Evolutionary conservation across 768 basidiomycete species (phyloP).

Genomic region (Naganishia vishniacii): DNA sequence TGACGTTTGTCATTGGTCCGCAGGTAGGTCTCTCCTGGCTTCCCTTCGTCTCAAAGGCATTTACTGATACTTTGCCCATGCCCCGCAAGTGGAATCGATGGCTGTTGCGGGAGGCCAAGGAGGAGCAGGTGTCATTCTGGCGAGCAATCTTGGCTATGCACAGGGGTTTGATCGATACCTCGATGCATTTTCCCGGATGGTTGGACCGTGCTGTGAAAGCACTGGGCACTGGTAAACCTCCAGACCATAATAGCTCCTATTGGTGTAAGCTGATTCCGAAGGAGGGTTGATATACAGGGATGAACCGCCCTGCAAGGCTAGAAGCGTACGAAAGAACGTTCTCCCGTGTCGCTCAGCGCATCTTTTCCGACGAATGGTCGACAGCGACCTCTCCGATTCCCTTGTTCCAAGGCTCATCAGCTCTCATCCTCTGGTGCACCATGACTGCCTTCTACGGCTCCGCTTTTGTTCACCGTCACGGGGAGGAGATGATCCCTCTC

Average conservation of each 20-base stretch:
- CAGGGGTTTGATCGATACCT: conserved; percentile 12
- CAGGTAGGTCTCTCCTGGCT: neutral
- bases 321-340: neutral
- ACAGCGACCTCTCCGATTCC: neutral
- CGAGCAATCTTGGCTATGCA: conserved; percentile 15
- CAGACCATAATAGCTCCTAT: too few species aligned
- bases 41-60: too few species aligned
- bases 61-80: neutral
- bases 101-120: conserved; percentile 8
- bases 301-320: conserved; percentile 8
- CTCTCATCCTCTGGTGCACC: conserved; percentile 9
- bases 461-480: conserved; percentile 6
- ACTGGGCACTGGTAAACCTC: neutral
- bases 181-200: conserved; percentile 15
- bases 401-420: neutral
- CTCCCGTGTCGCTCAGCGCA: too few species aligned
- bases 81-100: conserved; percentile 21
- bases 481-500: conserved; percentile 9
- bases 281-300: too few species aligned
- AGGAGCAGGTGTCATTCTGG: conserved; percentile 19
- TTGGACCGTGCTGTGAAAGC: conserved; percentile 4
- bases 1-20: conserved; percentile 12
- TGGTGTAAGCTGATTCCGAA: too few species aligned
- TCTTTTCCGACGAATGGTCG: too few species aligned
- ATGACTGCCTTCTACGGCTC: conserved; percentile 20